Conservation (phyloP, 805 yeast species). For the Ogataea siamensis region DNA sequence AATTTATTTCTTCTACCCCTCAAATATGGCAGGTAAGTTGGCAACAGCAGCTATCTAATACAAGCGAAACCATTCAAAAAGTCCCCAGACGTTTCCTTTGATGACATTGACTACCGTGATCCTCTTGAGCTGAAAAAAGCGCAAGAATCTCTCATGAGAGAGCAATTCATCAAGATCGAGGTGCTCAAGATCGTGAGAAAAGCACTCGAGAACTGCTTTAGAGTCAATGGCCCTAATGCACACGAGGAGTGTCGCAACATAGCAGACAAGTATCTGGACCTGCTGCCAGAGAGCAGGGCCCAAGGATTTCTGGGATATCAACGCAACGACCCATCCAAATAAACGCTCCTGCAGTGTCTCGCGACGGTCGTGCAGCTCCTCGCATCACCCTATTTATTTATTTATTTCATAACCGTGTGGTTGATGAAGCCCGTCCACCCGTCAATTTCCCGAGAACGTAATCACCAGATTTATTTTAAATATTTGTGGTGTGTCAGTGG, state of each 20-base stretch:
- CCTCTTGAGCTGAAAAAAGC: conserved; percentile 62
- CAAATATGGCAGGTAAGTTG: conserved; percentile 9
- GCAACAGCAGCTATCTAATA: background rate
- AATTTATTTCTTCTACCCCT: conserved; percentile 5
- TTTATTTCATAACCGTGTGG: conserved; percentile 5
- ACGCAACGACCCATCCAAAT: conserved; percentile 82
- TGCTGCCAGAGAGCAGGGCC: conserved; percentile 67
- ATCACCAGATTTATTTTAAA: conserved; percentile 2
- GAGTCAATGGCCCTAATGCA: conserved; percentile 59
- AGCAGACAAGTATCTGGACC: conserved; percentile 71
- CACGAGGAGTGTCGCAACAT: conserved; percentile 78
- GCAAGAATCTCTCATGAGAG: conserved; percentile 74
- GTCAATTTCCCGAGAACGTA: conserved; percentile 3
- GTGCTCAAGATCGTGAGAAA: conserved; percentile 67
- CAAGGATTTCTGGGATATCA: conserved; percentile 83
- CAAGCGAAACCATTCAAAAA: conserved; percentile 22
- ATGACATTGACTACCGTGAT: conserved; percentile 74
- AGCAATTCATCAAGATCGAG: conserved; percentile 71
- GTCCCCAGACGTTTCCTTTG: conserved; percentile 77
- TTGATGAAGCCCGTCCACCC: conserved; percentile 3
- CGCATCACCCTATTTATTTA: conserved; percentile 9
- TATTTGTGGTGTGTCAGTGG: background rate
- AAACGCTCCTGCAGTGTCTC: conserved; percentile 14
- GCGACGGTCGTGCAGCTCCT: background rate
- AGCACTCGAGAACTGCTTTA: conserved; percentile 72